Conservation (phyloP, 768 basidiomycete genomes). For the Auriscalpium vulgare region DNA sequence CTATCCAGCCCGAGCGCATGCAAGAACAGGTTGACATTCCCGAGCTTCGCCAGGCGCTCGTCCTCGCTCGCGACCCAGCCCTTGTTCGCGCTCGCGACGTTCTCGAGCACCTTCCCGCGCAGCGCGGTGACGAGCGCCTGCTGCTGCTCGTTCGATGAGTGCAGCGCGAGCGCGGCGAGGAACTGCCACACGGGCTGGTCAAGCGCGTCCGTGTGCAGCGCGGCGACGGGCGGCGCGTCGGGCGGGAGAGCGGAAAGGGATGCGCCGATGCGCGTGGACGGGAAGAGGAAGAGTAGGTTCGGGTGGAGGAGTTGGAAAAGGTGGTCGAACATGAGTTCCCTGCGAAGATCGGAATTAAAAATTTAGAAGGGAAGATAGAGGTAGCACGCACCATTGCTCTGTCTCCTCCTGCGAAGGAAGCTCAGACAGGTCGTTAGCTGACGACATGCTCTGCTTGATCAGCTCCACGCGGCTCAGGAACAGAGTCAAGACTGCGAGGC, state of each 20-base stretch:
- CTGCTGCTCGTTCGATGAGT: constrained; percentile 82
- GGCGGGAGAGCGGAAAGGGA: constrained; percentile 22
- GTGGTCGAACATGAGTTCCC: constrained; percentile 85
- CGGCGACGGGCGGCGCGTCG: constrained; percentile 27
- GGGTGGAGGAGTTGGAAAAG: constrained; percentile 76
- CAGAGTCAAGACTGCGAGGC: constrained; percentile 82
- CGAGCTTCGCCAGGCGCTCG: constrained; percentile 64
- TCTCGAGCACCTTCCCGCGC: constrained; percentile 91
- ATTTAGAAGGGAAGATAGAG: not conserved
- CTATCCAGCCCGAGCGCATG: constrained; percentile 69
- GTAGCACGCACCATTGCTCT: constrained; percentile 61
- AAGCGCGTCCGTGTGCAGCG: constrained; percentile 46
- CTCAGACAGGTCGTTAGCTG: constrained; percentile 45
- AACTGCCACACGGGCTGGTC: constrained; percentile 96
- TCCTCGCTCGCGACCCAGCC: constrained; percentile 74
- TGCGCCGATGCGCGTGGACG: constrained; percentile 68
- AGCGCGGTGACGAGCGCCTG: constrained; percentile 76
- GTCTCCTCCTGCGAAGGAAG: constrained; percentile 64
- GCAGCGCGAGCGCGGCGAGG: constrained; percentile 81
- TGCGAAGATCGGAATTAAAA: constrained; percentile 23
- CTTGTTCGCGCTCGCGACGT: constrained; percentile 72
- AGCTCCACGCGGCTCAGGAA: constrained; percentile 91
- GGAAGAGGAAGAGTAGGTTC: constrained; percentile 77
- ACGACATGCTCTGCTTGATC: constrained; percentile 65
- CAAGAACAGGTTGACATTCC: constrained; percentile 89